These are phyloP conservation scores for Amniculicola lignicola DNA, from an alignment of 495 filamentous ascomycete genomes.

Conservation along the genomic window DNA sequence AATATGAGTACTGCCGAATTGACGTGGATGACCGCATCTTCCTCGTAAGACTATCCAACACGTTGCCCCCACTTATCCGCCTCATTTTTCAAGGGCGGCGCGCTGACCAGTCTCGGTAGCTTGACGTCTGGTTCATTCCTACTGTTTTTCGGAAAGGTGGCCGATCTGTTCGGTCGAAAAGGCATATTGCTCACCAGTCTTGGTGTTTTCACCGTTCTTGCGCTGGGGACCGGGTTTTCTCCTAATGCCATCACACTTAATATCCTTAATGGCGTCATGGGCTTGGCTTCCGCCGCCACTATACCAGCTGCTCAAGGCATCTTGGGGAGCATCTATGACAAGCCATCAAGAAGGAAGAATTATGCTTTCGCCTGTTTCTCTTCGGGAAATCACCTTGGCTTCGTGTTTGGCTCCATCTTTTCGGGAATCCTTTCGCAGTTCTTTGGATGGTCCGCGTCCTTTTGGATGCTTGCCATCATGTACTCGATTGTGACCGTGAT, in stretches of 20 bases:
- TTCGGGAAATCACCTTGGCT: constrained; percentile 67
- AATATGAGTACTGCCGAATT: constrained; percentile 66
- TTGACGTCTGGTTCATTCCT: constrained; percentile 69
- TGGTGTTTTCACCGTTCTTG: constrained; percentile 58
- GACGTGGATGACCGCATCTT: constrained; percentile 63
- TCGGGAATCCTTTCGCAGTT: constrained; percentile 65
- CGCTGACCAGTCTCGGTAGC: constrained; percentile 37
- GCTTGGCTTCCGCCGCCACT: constrained; percentile 59
- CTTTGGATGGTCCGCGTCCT: constrained; percentile 65
- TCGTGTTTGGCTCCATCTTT: constrained; percentile 64
- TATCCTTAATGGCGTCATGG: constrained; percentile 61
- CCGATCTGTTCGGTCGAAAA: constrained; percentile 71
- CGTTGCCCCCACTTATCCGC: constrained; percentile 2
- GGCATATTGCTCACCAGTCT: constrained; percentile 65
- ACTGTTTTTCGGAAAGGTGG: constrained; percentile 68
- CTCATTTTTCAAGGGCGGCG: neutral
- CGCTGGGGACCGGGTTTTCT: constrained; percentile 59
- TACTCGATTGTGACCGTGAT: constrained; percentile 57
- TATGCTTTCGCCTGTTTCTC: constrained; percentile 65
- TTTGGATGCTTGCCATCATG: constrained; percentile 63
- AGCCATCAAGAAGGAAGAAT: constrained; percentile 62
- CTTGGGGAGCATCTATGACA: constrained; percentile 61
- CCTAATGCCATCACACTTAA: constrained; percentile 62
- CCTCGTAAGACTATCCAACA: constrained; percentile 49
- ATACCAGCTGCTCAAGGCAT: constrained; percentile 66